A percentile compares a stretch with the other conserved stretches of the same genome.
phyloP scores from a whole-genome alignment of 2,329 filamentous ascomycete species.

The Leptodontidium sp. region DNA sequence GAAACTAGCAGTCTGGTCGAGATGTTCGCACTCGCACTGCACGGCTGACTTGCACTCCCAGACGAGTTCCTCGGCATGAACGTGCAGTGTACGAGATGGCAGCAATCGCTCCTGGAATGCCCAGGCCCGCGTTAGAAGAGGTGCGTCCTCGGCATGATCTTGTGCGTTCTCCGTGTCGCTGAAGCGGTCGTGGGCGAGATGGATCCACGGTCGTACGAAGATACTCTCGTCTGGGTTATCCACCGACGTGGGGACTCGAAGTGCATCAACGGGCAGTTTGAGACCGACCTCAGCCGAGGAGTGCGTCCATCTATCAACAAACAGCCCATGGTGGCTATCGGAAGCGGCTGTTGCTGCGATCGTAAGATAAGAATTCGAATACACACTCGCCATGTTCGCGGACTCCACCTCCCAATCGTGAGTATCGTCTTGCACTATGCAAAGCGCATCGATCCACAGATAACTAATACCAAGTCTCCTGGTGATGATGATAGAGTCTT shows the following conservation, averaged over 20 bases:
- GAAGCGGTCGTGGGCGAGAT: conserved; percentile 12
- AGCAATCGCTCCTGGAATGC: conserved; percentile 13
- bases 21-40: conserved; percentile 9
- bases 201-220: not conserved
- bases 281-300: not conserved
- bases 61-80: conserved; percentile 10
- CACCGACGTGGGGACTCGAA: not conserved
- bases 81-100: not conserved
- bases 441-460: conserved; percentile 6
- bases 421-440: conserved; percentile 6
- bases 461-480: not conserved
- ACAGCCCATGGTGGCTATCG: not conserved
- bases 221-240: not conserved
- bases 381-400: not conserved
- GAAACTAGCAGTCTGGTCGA: not conserved
- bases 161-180: not conserved
- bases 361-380: conserved; percentile 14
- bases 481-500: not conserved
- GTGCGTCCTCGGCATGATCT: not conserved
- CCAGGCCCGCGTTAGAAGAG: not conserved
- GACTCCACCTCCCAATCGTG: conserved; percentile 7
- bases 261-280: not conserved
- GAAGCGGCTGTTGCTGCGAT: not conserved
- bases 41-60: conserved; percentile 9
- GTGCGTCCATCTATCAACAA: not conserved